These are phyloP conservation scores for Yamadazyma membranifaciens DNA, from an alignment of 1,139 yeast genomes.

Conservation along the genomic window DNA sequence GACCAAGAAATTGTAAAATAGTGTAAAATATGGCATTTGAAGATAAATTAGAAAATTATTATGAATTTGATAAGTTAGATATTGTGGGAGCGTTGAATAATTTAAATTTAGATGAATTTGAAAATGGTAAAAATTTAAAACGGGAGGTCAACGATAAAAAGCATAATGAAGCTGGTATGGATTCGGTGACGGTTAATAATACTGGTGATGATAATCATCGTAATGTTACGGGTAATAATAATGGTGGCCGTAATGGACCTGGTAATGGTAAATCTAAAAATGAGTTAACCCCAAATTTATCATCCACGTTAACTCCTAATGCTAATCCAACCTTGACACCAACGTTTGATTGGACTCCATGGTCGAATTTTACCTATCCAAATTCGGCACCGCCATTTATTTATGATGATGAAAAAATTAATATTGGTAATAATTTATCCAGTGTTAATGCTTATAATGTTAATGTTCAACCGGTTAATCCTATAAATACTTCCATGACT, in stretches of 20 bases:
- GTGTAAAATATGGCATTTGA: constrained; percentile 6
- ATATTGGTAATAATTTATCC: constrained; percentile 1
- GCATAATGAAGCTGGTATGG: not conserved
- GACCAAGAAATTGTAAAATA: constrained; percentile 1
- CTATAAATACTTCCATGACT: too few species aligned
- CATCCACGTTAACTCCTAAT: constrained; percentile 6
- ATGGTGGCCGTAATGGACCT: not conserved
- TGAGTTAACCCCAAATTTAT: constrained; percentile 1
- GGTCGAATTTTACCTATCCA: constrained; percentile 18
- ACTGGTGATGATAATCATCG: not conserved
- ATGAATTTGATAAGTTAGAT: constrained; percentile 22
- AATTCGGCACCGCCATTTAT: constrained; percentile 39
- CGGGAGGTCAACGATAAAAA: not conserved
- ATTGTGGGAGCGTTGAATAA: constrained; percentile 44
- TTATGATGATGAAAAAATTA: constrained; percentile 13
- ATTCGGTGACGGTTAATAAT: not conserved
- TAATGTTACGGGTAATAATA: too few species aligned
- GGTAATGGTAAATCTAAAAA: not conserved
- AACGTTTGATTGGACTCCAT: constrained; percentile 23
- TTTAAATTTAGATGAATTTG: constrained; percentile 40
- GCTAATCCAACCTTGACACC: constrained; percentile 9
- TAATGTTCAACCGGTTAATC: not conserved
- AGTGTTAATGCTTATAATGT: not conserved
- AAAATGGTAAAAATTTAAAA: constrained; percentile 2
- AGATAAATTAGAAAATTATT: constrained; percentile 4